A percentile compares a stretch with the other conserved stretches of the same genome.
phyloP scores from a whole-genome alignment of 176 grass and related monocot species.

The Oryza punctata region DNA sequence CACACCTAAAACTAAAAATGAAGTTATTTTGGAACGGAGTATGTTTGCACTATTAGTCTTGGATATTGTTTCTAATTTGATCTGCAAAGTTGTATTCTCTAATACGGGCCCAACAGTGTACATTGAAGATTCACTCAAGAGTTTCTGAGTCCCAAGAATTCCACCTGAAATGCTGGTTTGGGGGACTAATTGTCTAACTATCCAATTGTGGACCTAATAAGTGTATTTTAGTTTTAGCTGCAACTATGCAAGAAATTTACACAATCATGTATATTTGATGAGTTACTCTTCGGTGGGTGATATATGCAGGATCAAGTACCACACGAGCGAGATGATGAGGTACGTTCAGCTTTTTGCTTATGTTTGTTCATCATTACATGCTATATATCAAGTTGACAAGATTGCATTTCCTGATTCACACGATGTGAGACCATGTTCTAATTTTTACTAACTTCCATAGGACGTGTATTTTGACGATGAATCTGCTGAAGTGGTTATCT shows the following conservation, averaged over 20 bases:
- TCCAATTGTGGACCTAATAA: neutral
- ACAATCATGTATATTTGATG: neutral
- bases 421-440: slow-evolving; percentile 7
- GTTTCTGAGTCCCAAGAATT: neutral
- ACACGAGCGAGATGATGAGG: slow-evolving; percentile 85
- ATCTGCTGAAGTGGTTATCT: slow-evolving; percentile 91
- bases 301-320: slow-evolving; percentile 78
- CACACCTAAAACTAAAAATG: too few relatives aligned
- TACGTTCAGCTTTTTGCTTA: slow-evolving; percentile 39
- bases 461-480: slow-evolving; percentile 99
- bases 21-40: too few relatives aligned
- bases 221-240: neutral
- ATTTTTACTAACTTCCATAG: slow-evolving; percentile 42
- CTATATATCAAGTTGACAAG: neutral
- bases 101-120: neutral
- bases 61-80: slow-evolving; percentile 20
- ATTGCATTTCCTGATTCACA: slow-evolving; percentile 5
- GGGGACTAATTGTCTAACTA: neutral
- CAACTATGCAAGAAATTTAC: neutral
- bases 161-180: neutral
- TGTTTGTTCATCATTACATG: slow-evolving; percentile 24
- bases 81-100: neutral
- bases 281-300: slow-evolving; percentile 38
- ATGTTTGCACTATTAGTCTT: too few relatives aligned
- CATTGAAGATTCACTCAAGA: slow-evolving; percentile 1